Percentiles rank a stretch among this genome's conserved stretches.
Conservation (phyloP, 2,329 filamentous ascomycete species). For the Rugonectria rugulosa region DNA sequence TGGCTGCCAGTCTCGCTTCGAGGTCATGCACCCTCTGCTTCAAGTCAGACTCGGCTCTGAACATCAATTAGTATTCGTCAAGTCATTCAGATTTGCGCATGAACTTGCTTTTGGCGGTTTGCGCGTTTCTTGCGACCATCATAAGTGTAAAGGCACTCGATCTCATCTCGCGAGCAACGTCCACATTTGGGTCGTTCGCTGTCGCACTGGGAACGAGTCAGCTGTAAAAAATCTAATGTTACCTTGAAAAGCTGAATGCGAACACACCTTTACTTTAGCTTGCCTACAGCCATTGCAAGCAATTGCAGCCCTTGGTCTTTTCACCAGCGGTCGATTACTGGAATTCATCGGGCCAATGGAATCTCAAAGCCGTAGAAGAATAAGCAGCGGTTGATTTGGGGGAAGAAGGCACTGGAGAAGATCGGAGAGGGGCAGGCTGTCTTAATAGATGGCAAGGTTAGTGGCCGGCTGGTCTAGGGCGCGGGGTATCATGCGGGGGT, state of each 20-base stretch:
- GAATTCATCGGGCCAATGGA: slow-evolving; percentile 15
- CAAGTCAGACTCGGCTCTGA: neutral
- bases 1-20: neutral
- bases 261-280: slow-evolving; percentile 35
- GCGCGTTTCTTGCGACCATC: neutral
- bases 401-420: neutral
- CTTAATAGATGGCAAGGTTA: neutral
- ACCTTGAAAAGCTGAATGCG: too few relatives aligned
- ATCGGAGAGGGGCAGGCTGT: neutral
- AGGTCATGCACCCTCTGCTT: slow-evolving; percentile 1
- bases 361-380: neutral
- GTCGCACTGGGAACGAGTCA: neutral
- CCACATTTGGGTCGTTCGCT: slow-evolving; percentile 6
- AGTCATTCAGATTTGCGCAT: too few relatives aligned
- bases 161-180: neutral
- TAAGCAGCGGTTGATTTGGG: neutral
- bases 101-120: neutral
- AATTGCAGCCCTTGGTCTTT: slow-evolving; percentile 30
- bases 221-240: neutral
- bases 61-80: too few relatives aligned
- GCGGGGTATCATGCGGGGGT: slow-evolving; percentile 9
- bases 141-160: neutral
- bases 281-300: slow-evolving; percentile 34
- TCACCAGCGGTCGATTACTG: slow-evolving; percentile 27
- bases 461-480: neutral